These are phyloP conservation scores for Ilyonectria robusta DNA, from an alignment of 2,329 filamentous ascomycete genomes.

Conservation along the genomic window DNA sequence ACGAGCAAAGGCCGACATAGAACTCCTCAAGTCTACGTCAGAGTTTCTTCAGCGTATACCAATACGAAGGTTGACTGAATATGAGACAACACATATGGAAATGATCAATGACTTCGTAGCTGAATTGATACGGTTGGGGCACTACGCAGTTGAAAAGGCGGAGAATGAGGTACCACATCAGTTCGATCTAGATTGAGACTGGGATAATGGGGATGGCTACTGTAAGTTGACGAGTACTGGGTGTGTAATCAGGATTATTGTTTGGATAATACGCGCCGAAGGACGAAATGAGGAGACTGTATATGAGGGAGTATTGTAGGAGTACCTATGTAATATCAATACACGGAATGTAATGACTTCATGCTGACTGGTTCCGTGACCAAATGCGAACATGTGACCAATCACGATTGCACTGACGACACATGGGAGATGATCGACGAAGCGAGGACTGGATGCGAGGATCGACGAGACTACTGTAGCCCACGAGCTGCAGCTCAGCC, in stretches of 20 bases:
- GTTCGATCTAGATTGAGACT: no score
- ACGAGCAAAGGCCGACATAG: constrained; percentile 60
- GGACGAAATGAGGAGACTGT: no score
- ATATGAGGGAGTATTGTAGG: no score
- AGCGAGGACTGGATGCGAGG: not conserved
- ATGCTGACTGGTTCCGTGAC: not conserved
- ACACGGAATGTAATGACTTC: not conserved
- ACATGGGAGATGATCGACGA: not conserved
- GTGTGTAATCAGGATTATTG: no score
- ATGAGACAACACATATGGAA: constrained; percentile 57
- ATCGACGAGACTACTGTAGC: not conserved
- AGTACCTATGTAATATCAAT: not conserved
- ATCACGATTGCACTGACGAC: not conserved
- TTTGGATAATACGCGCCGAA: no score
- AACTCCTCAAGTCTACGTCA: constrained; percentile 58
- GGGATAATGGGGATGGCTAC: no score
- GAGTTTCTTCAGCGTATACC: constrained; percentile 59
- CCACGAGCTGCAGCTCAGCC: not conserved
- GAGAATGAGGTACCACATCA: not conserved
- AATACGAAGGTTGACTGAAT: constrained; percentile 41
- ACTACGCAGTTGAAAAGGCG: constrained; percentile 57
- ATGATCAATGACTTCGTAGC: constrained; percentile 58
- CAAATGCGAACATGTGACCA: not conserved
- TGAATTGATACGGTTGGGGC: constrained; percentile 58
- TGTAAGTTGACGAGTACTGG: no score